Base-by-base conservation (phyloP, 2,329 filamentous ascomycete species). In the Beauveria sp. region DNA sequence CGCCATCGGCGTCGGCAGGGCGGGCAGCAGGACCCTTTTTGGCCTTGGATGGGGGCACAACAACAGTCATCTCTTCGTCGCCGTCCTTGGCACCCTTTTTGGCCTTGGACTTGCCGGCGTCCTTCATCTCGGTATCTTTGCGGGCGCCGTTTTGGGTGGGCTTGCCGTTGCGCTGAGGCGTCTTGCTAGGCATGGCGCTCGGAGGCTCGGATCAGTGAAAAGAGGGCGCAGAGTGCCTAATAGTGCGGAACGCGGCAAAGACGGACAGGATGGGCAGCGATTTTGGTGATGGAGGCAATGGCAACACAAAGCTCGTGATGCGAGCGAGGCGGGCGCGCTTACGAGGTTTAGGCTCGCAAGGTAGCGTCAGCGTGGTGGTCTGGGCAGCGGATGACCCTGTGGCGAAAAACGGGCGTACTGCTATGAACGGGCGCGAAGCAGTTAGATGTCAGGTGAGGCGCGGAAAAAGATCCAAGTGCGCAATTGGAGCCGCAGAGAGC, bases 61-160 rank as follows among this genome's bases (percentile, higher is more conserved):
- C 88, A 66, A 91, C 88, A 56, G 88, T 91, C 88, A 91, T 91
- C 79, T 91, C 88, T 69, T 87, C 87, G 68, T 90, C 88, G 70
- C 83, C 87, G 70, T 91, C 86, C 75, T 86, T 87, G 69, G 70
- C 72, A 22, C 73, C 71, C 76, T 86, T 86, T 78, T 88, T 88
- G 69, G 82, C 83, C 77, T 87, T 88, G 70, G 79, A 77, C 78
- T 89, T 89, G 69, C 81, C 77, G 70, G 84, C 82, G 71, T 88
- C 86, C 73, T 84, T 87, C 84, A 88, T 88, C 71, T 90, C 87
- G 69, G 86, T 81, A 73, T 91, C 88, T 69, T 88, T 83, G 62
- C 66, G 67, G 65, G 83, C 84, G 68, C 86, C 83, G 75, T 90
- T 90, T 73, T 88, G 85, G 68, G 84, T 78, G 65, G 87, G 84